Evolutionary conservation across 2,329 filamentous ascomycete species (phyloP).

Genomic region (Colletotrichum sp.): DNA sequence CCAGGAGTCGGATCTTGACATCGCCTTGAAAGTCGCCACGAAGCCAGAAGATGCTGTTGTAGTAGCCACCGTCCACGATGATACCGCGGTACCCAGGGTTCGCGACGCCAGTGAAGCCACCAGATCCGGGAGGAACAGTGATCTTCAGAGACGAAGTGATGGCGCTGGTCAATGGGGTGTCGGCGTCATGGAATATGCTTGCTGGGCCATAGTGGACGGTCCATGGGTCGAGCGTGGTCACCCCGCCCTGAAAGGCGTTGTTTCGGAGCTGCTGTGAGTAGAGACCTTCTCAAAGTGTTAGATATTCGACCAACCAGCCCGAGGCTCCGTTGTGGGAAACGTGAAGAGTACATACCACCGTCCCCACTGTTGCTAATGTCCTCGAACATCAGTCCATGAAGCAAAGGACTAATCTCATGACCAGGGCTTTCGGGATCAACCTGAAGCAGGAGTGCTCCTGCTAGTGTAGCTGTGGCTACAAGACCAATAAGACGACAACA

Average conservation of each 20-base stretch:
- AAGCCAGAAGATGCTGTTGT: background rate
- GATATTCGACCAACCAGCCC: background rate
- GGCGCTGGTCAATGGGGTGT: background rate
- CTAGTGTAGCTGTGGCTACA: background rate
- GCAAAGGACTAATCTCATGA: background rate
- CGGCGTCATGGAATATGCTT: background rate
- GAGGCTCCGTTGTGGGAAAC: accelerated
- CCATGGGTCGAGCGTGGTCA: background rate
- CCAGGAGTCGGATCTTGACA: background rate
- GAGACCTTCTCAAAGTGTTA: background rate
- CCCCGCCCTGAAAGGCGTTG: background rate
- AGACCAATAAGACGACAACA: background rate
- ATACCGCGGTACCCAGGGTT: background rate
- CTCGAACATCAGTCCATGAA: background rate
- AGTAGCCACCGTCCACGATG: background rate
- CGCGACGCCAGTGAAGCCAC: background rate
- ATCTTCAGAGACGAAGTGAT: background rate
- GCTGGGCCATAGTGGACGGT: background rate
- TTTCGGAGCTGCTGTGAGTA: background rate
- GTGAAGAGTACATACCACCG: background rate
- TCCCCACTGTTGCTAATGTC: background rate
- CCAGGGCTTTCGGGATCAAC: background rate
- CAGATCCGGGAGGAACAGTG: background rate
- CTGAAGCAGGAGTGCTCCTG: background rate
- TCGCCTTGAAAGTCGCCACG: background rate